Conservation (phyloP, 2,329 filamentous ascomycete genomes). For the Scytalidium sp. region DNA sequence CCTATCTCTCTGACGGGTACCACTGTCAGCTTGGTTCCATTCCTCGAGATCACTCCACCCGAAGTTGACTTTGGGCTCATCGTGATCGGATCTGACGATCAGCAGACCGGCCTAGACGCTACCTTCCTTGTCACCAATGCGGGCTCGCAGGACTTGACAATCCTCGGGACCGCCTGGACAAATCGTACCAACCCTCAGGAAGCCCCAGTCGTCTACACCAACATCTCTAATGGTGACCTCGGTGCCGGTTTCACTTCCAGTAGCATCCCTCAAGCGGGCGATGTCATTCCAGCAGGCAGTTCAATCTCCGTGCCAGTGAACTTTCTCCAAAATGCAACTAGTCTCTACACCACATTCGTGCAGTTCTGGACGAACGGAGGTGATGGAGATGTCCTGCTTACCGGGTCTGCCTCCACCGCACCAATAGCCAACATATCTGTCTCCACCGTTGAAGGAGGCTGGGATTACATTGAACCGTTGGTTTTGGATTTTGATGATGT, state of each 20-base stretch:
- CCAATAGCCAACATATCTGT: constrained; percentile 33
- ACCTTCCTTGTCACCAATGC: constrained; percentile 35
- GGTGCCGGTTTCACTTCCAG: constrained; percentile 30
- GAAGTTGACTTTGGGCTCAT: constrained; percentile 38
- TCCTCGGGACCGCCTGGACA: constrained; percentile 33
- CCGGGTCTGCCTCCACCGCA: constrained; percentile 30
- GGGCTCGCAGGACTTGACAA: constrained; percentile 32
- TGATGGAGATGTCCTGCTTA: constrained; percentile 27
- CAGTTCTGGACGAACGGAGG: constrained; percentile 35
- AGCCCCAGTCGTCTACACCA: constrained; percentile 19
- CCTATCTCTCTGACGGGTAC: constrained; percentile 36
- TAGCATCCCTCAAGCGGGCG: constrained; percentile 27
- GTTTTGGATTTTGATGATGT: constrained; percentile 31
- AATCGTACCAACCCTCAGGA: constrained; percentile 15
- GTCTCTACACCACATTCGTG: constrained; percentile 31
- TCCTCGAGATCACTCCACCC: constrained; percentile 32
- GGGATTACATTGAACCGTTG: constrained; percentile 21
- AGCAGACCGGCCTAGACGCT: constrained; percentile 24
- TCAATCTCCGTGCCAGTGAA: constrained; percentile 29
- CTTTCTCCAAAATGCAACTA: constrained; percentile 30
- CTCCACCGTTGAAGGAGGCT: constrained; percentile 32
- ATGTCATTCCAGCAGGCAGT: constrained; percentile 26
- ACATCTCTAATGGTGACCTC: constrained; percentile 28
- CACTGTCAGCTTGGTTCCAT: constrained; percentile 33
- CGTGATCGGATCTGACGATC: constrained; percentile 29